Evolutionary conservation across 2,329 filamentous ascomycete species (phyloP), one percentile per base, ranked within the genome.

Genomic region (Zarea fungicola): DNA sequence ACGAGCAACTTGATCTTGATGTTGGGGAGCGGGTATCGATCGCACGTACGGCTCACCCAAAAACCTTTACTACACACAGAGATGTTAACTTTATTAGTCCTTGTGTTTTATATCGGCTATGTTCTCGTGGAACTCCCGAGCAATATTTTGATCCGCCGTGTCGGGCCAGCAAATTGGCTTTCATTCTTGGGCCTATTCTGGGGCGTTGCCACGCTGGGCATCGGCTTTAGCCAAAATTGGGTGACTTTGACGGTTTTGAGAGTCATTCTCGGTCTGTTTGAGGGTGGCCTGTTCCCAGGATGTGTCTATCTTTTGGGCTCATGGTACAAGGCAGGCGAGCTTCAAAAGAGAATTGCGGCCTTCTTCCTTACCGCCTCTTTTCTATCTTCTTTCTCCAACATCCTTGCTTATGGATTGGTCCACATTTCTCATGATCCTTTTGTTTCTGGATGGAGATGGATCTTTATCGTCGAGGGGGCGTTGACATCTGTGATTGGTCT

Each of bases 321-420:
- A 6, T 75, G 86, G 54, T 83, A 85, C 56, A 76, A 72, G 16
- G 70, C 81, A 18, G 69, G 73, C 1, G 80, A 85, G 54, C 67
- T 85, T 53, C 79, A 80, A 0, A 62, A 84, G 31, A 71, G 83
- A 5, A 83, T 87, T 42, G 83, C 81, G 25, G 67, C 86, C 6
- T 85, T 87, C 58, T 87, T 85, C 60, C 84, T 81, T 1, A 80
- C 81, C 2, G 81, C 82, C 0, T 83, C 81, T 1, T 64, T 86
- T 5, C 83, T 80, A 0, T 81, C 81, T 2, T 81, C 81, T 1
- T 85, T 84, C 58, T 50, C 52, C 63, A 72, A 78, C 6, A 69
- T 85, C 1, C 68, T 85, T 6, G 82, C 82, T 7, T 72, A 80
- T 9, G 82, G 80, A 0, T 66, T 85, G 6, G 75, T 77, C 1